A percentile compares a stretch with the other conserved stretches of the same genome.
phyloP scores from a whole-genome alignment of 208 protist genomes.

The Balamuthia mandrillaris region DNA sequence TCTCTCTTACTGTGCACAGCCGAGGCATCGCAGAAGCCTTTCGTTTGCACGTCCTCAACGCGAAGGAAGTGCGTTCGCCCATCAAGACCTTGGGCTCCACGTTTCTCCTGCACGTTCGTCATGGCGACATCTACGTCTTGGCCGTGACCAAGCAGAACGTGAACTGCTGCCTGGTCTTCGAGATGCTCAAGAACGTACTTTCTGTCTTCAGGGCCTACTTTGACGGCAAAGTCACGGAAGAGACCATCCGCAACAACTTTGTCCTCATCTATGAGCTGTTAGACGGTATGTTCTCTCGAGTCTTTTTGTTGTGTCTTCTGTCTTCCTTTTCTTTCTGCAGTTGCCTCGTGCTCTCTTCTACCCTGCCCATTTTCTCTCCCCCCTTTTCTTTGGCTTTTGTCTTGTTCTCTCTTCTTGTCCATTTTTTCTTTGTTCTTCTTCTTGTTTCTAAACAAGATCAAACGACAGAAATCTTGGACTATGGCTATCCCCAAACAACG shows the following conservation, averaged over 20 bases:
- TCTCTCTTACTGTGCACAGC: background rate
- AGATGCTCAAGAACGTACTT: slow-evolving; percentile 25
- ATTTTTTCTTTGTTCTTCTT: slow-evolving; percentile 24
- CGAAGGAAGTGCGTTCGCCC: slow-evolving; percentile 32
- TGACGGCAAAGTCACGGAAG: slow-evolving; percentile 82
- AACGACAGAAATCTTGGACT: slow-evolving; percentile 92
- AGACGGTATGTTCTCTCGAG: slow-evolving; percentile 78
- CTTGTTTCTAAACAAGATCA: background rate
- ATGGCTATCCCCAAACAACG: slow-evolving; percentile 93
- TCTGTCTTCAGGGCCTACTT: slow-evolving; percentile 77
- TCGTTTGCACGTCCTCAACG: slow-evolving; percentile 28
- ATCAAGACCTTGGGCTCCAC: background rate
- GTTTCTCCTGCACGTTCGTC: slow-evolving; percentile 8
- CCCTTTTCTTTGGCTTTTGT: too few relatives aligned
- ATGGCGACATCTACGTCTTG: slow-evolving; percentile 24
- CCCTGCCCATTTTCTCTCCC: background rate
- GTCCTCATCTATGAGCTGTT: slow-evolving; percentile 94
- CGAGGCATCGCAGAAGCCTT: background rate
- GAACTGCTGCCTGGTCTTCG: slow-evolving; percentile 4
- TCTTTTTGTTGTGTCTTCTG: background rate
- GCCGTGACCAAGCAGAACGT: slow-evolving; percentile 29
- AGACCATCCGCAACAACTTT: slow-evolving; percentile 92
- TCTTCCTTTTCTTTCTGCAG: background rate
- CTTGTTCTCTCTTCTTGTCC: background rate
- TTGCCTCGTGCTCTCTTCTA: background rate